Evolutionary conservation across 108 stramenopile genomes (phyloP), one percentile per base, ranked within the genome.

Genomic region (Skeletonema menzelii): DNA sequence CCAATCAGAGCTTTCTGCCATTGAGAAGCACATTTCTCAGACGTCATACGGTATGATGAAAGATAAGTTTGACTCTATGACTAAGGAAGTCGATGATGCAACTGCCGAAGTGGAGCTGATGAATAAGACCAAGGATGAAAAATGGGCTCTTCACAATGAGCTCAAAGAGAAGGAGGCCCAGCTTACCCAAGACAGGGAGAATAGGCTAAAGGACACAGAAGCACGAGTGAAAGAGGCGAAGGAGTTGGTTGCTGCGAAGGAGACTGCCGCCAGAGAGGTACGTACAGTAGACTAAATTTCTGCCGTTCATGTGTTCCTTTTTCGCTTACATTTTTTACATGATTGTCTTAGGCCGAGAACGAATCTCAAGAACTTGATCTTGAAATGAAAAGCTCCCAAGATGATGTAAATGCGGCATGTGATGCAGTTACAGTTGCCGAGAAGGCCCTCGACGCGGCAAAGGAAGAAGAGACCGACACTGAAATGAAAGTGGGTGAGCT

Each of bases 21-120:
- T 86, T 38, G 86, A 96, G 47, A 96, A 96, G 85, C 92, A 92
- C 69, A 72, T 97, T 34, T 94, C 94, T 11, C 92, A 97, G 67
- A 94, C 94, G 20, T 82, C 86, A 5, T 91, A 87, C 46, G 95
- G 92, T 30, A 90, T 94, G 76, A 82, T 94, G 22, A 79, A 78
- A 44, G 91, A 88, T 35, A 86, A 90, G 62, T 83, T 77, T 72
- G 85, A 89, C 8, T 63, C 82, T 5, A 92, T 96, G 87, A 69
- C 53, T 12, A 82, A 79, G 46, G 95, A 96, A 65, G 67, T 95
- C 40, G 56, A 70, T 19, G 86, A 85, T 35, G 89, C 92, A 15
- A 77, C 70, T 24, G 63, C 73, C 8, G 87, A 94, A 61, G 69
- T 75, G 40, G 70, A 89, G 65, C 59, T 68, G 22, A 94, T 95